These are phyloP conservation scores for Lithospermum erythrorhizon DNA, from an alignment of 257 asterid genomes.

Conservation along the genomic window DNA sequence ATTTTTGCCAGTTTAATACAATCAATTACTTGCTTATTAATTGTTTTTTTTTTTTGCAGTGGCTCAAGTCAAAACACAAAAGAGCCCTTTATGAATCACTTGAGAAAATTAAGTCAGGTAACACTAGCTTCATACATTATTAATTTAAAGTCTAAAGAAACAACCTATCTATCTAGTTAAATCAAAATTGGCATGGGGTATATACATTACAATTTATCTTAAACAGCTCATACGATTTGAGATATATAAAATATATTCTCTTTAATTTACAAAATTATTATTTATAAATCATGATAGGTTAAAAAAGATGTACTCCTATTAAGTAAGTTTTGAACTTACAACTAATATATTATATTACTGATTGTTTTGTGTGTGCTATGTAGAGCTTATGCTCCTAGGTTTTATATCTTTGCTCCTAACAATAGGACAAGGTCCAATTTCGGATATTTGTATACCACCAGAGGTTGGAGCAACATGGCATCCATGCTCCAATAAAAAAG, in stretches of 20 bases:
- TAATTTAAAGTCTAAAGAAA: no score
- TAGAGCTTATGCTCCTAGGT: constrained; percentile 89
- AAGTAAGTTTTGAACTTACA: neutral
- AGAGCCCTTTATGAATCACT: constrained; percentile 68
- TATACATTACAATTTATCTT: no score
- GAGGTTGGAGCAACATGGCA: constrained; percentile 60
- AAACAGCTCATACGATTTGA: no score
- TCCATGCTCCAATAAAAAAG: constrained; percentile 55
- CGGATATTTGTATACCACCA: constrained; percentile 54
- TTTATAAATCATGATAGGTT: no score
- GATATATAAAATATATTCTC: no score
- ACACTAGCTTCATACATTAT: neutral
- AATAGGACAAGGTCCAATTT: constrained; percentile 45
- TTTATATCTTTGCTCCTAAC: constrained; percentile 80
- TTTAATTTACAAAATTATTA: no score
- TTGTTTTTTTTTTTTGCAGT: constrained; percentile 26
- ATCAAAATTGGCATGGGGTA: no score
- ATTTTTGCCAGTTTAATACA: neutral
- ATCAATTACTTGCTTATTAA: neutral
- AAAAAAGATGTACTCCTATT: no score
- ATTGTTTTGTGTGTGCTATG: neutral
- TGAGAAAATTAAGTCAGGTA: constrained; percentile 83
- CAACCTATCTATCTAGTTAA: no score
- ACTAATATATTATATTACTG: neutral
- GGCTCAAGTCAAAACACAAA: constrained; percentile 59